phyloP scores from a whole-genome alignment of 257 asterid species.

The Ajuga chamaepitys region DNA sequence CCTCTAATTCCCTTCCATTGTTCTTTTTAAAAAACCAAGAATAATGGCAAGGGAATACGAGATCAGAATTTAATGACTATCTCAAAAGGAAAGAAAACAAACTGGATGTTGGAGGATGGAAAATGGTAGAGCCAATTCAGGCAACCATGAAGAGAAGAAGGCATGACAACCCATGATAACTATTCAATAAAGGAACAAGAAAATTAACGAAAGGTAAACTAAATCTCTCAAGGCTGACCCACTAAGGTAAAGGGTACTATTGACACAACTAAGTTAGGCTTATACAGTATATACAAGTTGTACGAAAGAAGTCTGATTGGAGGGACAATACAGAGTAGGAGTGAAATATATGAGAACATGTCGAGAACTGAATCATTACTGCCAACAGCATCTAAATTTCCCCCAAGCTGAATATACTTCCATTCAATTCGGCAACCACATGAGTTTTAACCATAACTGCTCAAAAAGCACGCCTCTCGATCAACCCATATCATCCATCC shows the following conservation, averaged over 20 bases:
- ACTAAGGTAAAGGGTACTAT: conserved; percentile 7
- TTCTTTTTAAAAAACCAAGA: conserved; percentile 63
- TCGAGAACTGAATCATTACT: conserved; percentile 7
- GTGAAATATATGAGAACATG: background rate
- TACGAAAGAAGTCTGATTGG: conserved; percentile 9
- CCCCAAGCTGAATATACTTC: conserved; percentile 8
- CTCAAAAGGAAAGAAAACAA: background rate
- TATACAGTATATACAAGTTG: conserved; percentile 38
- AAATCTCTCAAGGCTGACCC: conserved; percentile 11
- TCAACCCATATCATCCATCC: conserved; percentile 19
- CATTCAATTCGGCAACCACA: conserved; percentile 5
- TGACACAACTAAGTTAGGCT: conserved; percentile 24
- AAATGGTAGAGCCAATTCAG: conserved; percentile 17
- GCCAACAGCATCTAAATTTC: conserved; percentile 12
- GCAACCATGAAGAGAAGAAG: conserved; percentile 1
- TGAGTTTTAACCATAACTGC: conserved; percentile 12
- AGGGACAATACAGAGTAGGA: conserved; percentile 4
- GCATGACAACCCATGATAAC: background rate
- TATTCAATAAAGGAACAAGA: background rate
- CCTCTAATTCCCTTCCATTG: conserved; percentile 35
- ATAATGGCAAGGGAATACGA: conserved; percentile 37
- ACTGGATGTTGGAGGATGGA: background rate
- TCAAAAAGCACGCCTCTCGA: conserved; percentile 7
- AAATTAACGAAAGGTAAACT: background rate
- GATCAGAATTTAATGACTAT: conserved; percentile 28